phyloP scores from a whole-genome alignment of 2,329 filamentous ascomycete species.

The Stagonosporopsis cucurbitacearum region DNA sequence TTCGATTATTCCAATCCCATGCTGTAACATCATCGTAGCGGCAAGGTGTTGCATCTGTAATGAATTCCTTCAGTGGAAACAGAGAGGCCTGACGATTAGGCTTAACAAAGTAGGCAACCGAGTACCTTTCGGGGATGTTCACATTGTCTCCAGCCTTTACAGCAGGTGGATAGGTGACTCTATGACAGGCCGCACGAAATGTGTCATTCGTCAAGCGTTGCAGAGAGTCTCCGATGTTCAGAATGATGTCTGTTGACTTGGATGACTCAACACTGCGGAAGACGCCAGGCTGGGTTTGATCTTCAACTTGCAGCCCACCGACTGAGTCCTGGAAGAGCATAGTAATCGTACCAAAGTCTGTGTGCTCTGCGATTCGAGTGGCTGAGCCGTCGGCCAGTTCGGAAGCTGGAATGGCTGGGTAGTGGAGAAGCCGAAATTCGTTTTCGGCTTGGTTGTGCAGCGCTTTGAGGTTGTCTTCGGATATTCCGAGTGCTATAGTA shows the following conservation, averaged over 20 bases:
- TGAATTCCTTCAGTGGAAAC: neutral
- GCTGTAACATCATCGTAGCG: conserved; percentile 1
- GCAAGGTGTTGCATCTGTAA: conserved; percentile 5
- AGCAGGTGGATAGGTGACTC: conserved; percentile 28
- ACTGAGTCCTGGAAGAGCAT: conserved; percentile 42
- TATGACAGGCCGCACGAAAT: conserved; percentile 46
- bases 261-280: conserved; percentile 4
- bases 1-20: conserved; percentile 8
- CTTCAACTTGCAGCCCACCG: conserved; percentile 44
- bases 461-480: neutral
- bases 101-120: conserved; percentile 5
- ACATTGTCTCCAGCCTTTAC: neutral
- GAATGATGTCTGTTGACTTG: conserved; percentile 39
- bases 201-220: conserved; percentile 50
- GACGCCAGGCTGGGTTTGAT: conserved; percentile 23
- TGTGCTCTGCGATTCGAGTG: conserved; percentile 24
- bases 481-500: conserved; percentile 16
- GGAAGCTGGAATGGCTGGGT: conserved; percentile 17
- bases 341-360: conserved; percentile 37
- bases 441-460: conserved; percentile 15
- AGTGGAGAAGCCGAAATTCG: conserved; percentile 26
- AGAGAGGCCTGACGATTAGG: neutral
- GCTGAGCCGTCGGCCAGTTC: conserved; percentile 6
- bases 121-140: conserved; percentile 1
- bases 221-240: conserved; percentile 53